Base-by-base conservation (phyloP, 805 yeast species). In the Ogataea chonburiensis region DNA sequence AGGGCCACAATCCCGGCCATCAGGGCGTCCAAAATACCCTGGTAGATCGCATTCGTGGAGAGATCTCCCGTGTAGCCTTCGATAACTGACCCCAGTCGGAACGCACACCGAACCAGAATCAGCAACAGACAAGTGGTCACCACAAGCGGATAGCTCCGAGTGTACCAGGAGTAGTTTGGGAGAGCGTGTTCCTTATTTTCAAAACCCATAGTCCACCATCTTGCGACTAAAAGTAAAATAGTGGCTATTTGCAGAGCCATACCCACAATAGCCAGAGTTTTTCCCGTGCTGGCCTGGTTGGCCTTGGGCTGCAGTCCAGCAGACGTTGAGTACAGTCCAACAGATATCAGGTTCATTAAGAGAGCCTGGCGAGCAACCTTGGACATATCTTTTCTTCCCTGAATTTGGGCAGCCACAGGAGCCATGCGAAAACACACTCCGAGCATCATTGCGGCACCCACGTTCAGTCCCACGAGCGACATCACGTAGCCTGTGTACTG, bases 371-470 rank as follows among this genome's bases (percentile, higher is more conserved):
- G 10, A 10, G 24, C 18, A 4, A 16, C 10, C 7, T 12, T n/a
- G 14, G 22, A 9, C 9, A 3, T 13, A 4, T 7, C 2, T 4
- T 5, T n/a, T 8, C 13, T 12, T 5, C n/a, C 24, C 13, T 19
- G 31, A 2, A 13, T 11, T 3, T 61, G 0, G 86, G 71, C 52
- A 77, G 78, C 49, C 56, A 83, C 80, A 5, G 82, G 86, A 43
- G 85, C 60, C 34, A 77, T 66, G 45, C 70, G 79, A 61, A 87
- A 87, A 2, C 86, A 66, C 1, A 89, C 94, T 4, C 82, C 95
- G 82, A 84, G 79, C 27, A 84, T 66, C 55, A 86, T 80, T 8
- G 85, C 86, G 0, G 96, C 95, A 0, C 86, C 89, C 27, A 87
- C 60, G 0, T 87, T 84, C 34, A 85, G 61, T 49, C 80, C 69